phyloP scores from a whole-genome alignment of 345 rosid genomes.

The Eucalyptus polyanthemos region DNA sequence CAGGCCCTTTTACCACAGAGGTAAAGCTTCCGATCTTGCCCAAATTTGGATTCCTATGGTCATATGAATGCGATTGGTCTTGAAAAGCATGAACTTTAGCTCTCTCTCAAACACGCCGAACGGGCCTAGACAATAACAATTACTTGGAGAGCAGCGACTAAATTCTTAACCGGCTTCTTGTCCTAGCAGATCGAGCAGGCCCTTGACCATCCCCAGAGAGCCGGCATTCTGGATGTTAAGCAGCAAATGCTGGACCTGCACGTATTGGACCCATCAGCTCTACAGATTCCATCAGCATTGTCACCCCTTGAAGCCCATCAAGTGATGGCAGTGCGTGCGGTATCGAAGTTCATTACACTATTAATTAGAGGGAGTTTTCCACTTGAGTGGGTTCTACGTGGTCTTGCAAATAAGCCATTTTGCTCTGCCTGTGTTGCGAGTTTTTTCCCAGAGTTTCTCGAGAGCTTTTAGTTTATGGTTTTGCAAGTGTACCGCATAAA shows the following conservation, averaged over 20 bases:
- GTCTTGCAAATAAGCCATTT: neutral
- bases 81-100: neutral
- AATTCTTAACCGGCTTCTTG: neutral
- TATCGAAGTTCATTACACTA: neutral
- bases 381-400: neutral
- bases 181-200: slow-evolving; percentile 52
- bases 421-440: neutral
- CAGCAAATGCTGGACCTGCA: slow-evolving; percentile 50
- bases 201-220: slow-evolving; percentile 64
- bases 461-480: neutral
- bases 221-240: slow-evolving; percentile 44
- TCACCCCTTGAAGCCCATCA: slow-evolving; percentile 22
- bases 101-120: neutral
- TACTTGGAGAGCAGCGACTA: no score
- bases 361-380: neutral
- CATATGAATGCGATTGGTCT: neutral
- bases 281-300: slow-evolving; percentile 22
- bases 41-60: neutral
- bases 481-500: neutral
- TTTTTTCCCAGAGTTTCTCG: neutral
- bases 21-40: neutral
- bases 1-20: slow-evolving; percentile 72
- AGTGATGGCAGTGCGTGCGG: neutral
- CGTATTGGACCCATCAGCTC: slow-evolving; percentile 21
- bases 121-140: neutral